A percentile compares a stretch with the other conserved stretches of the same genome.
Evolutionary conservation across 78 protist species (phyloP).

Genomic region (Dictyostelium citrinum): DNA sequence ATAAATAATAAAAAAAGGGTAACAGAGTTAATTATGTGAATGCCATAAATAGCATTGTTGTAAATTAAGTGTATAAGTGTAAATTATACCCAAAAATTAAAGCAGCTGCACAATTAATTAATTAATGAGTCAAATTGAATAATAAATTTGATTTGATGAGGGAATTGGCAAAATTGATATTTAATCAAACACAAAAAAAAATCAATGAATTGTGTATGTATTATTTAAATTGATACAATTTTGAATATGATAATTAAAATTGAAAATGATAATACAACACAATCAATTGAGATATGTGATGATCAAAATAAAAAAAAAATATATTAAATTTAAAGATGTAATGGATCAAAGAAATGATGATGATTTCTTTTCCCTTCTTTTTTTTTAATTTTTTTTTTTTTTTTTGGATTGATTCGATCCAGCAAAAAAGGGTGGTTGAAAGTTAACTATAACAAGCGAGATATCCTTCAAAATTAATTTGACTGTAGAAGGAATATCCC

Average conservation of each 20-base stretch:
- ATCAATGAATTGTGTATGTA: neutral
- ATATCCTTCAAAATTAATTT: neutral
- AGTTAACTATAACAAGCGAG: neutral
- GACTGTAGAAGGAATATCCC: neutral
- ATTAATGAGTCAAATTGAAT: neutral
- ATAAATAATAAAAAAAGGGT: neutral
- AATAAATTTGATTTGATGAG: neutral
- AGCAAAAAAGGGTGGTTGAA: neutral
- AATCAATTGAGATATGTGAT: neutral
- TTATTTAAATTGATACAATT: neutral
- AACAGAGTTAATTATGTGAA: neutral
- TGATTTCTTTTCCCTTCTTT: neutral
- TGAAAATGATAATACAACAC: neutral
- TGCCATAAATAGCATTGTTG: neutral
- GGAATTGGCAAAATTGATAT: neutral
- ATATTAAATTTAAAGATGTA: neutral
- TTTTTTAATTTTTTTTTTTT: neutral
- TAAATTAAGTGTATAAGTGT: neutral
- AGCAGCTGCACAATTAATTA: neutral
- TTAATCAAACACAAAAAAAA: neutral
- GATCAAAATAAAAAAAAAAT: neutral
- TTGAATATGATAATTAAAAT: neutral
- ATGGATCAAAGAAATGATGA: neutral
- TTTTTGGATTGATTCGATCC: neutral
- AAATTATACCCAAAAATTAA: neutral